These are phyloP conservation scores for Rutidosis leptorrhynchoides DNA, from an alignment of 129 eudicot species.

Conservation along the genomic window DNA sequence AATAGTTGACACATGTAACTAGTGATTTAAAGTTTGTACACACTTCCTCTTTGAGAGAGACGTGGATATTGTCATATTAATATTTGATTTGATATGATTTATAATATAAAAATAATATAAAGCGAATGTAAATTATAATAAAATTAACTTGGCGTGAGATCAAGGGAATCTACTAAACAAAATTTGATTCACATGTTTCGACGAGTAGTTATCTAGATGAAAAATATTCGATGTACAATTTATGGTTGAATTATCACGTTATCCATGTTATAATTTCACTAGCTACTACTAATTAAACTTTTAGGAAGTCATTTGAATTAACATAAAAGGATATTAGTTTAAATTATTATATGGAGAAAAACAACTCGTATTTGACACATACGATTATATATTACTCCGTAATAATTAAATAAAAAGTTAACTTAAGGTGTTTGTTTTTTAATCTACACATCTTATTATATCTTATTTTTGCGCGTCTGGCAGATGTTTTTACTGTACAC, in stretches of 20 bases:
- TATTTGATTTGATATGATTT: too few species aligned
- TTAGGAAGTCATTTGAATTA: not conserved
- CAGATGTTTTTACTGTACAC: too few species aligned
- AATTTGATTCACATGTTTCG: conserved; percentile 38
- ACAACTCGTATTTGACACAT: too few species aligned
- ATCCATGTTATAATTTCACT: conserved; percentile 19
- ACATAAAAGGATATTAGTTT: not conserved
- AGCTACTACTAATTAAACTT: not conserved
- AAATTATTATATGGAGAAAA: too few species aligned
- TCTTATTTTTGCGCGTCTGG: too few species aligned
- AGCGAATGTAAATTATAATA: not conserved
- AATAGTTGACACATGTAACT: not conserved
- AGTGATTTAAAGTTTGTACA: not conserved
- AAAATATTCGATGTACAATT: conserved; percentile 19
- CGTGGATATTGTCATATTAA: not conserved
- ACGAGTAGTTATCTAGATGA: conserved; percentile 12
- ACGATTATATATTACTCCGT: too few species aligned
- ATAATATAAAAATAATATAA: too few species aligned
- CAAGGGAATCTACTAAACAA: conserved; percentile 19
- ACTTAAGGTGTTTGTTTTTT: too few species aligned
- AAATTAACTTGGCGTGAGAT: conserved; percentile 21
- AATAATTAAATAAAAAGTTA: too few species aligned
- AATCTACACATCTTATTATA: too few species aligned
- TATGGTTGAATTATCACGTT: conserved; percentile 15
- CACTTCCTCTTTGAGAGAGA: not conserved